A percentile compares a stretch with the other conserved stretches of the same genome.
Conservation (phyloP, 345 rosid species). For the Triadica sebifera region DNA sequence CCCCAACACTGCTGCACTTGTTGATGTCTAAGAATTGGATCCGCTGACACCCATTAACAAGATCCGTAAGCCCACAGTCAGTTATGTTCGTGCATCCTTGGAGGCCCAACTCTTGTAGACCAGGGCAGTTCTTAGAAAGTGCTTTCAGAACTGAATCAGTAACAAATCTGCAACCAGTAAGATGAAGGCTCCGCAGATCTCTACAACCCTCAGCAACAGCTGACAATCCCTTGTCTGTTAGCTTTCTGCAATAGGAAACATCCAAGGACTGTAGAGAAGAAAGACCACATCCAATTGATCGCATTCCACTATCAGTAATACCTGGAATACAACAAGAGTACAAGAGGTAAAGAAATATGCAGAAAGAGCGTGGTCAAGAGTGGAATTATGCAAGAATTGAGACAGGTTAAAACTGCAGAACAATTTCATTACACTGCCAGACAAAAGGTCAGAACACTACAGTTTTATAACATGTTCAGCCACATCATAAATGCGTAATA, state of each 20-base stretch:
- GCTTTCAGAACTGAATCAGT: slow-evolving; percentile 48
- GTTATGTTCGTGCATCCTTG: slow-evolving; percentile 73
- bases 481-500: neutral
- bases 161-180: slow-evolving; percentile 69
- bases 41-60: slow-evolving; percentile 62
- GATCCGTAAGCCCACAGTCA: slow-evolving; percentile 63
- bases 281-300: slow-evolving; percentile 61
- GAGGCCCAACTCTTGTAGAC: slow-evolving; percentile 59
- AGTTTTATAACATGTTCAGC: neutral
- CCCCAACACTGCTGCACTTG: slow-evolving; percentile 81
- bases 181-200: slow-evolving; percentile 58
- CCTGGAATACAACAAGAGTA: slow-evolving; percentile 40
- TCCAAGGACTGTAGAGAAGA: slow-evolving; percentile 73
- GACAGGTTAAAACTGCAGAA: neutral
- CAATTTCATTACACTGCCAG: neutral
- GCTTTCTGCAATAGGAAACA: slow-evolving; percentile 81
- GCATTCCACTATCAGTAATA: slow-evolving; percentile 74
- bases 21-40: slow-evolving; percentile 65
- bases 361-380: neutral
- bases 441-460: neutral
- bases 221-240: slow-evolving; percentile 75
- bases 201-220: slow-evolving; percentile 75
- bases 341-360: slow-evolving; percentile 1
- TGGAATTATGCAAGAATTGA: too few species aligned
- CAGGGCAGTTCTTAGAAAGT: slow-evolving; percentile 57